Base-by-base conservation (phyloP, 345 rosid genomes). In the Camelina laxa region DNA sequence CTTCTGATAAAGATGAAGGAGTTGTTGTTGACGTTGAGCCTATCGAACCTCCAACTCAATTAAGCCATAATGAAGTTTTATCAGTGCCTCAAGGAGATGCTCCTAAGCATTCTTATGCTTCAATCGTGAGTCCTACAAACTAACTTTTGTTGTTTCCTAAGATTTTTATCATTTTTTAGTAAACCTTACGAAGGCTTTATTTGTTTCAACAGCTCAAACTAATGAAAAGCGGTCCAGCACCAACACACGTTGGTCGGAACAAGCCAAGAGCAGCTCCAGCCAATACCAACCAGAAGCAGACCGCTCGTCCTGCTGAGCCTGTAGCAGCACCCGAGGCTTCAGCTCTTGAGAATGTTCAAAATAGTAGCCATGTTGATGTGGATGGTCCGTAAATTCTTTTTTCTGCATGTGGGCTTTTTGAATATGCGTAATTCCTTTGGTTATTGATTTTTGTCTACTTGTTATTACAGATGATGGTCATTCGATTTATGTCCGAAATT, bases 401-500 rank as follows among this genome's bases (percentile, higher is more conserved):
- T 51, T 24, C 27, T 24, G 27, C 20, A 24, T 49, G 5, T 65
- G 49, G 6, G 38, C 67, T 64, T 55, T 36, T 33, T n/a, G 36
- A 78, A 59, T 72, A 78, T 10, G 9, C 20, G 0, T 13, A 30
- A 6, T 14, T 14, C 54, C 13, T 6, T 49, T 50, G 73, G 64
- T 9, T 21, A 10, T 49, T 64, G 19, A 55, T 70, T 31, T 5
- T 60, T 14, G 15, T 27, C 3, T 31, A 9, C 7, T 57, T 60
- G 63, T 30, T 41, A 24, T 60, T 50, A 63, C 83, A 88, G 93
- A 64, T 57, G 93, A 87, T 69, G 88, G 90, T 20, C 82, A 84
- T 65, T 91, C 96, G 70, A 85, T 91, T 50, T 88, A 83, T 76
- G 84, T 91, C 8, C 81, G 87, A 30, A 88, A 88, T 73, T 82